Evolutionary conservation across 768 basidiomycete genomes (phyloP), one percentile per base, ranked within the genome.

Genomic region (Melanogaster broomeanus): DNA sequence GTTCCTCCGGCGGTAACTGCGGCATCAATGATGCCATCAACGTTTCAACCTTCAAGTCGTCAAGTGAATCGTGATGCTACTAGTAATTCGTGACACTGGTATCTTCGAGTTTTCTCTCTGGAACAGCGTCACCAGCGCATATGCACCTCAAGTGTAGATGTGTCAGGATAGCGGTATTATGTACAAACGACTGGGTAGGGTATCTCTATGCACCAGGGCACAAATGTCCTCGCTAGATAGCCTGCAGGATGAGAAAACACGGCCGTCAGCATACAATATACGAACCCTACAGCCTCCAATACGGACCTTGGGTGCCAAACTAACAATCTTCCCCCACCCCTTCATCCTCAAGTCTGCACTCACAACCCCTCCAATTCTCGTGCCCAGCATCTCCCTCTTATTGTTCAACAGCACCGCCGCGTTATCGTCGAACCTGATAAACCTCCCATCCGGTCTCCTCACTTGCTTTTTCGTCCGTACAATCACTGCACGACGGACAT

Each of bases 381-480:
- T 97, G 18, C 94, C 95, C 52, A 98, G 66, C 89, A 98, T 92
- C 72, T 96, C 93, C 50, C 86, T 82, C 75, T 98, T 98, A 76
- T 92, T 92, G 71, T 98, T 98, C 51, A 98, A 70, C 31, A 98
- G 72, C 6, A 98, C 93, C 9, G 85, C 93, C 1, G 96, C 96
- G 63, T 98, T 98, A 78, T 98, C 96, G 72, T 98, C 96, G 71
- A 98, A 98, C 40, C 90, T 78, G 57, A 98, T 77, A 61, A 82
- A 77, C 25, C 92, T 81, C 13, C 96, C 96, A 71, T 98, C 96
- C 19, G 93, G 86, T 64, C 96, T 76, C 37, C 84, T 80, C 5
- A 93, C 88, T 21, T 84, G 70, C 71, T 97, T 96, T 61, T 84
- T 82, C n/a, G 93, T 94, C 31, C 96, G 85, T 9, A 98, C 96